Evolutionary conservation across 768 basidiomycete genomes (phyloP).

Genomic region (Pulveroboletus sp.): DNA sequence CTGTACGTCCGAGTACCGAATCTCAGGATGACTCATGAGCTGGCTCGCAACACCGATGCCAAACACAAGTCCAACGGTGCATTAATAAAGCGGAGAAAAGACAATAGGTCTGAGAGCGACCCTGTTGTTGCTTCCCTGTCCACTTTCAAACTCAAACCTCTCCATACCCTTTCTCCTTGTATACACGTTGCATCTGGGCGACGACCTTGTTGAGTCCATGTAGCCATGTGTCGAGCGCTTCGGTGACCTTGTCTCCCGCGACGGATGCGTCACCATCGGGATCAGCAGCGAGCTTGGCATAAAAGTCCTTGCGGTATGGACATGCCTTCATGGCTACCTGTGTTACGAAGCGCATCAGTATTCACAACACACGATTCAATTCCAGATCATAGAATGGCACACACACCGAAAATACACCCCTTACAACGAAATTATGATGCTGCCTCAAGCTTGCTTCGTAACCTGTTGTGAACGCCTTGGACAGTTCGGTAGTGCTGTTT

Average conservation of each 20-base stretch:
- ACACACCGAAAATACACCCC: slow-evolving; percentile 51
- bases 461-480: slow-evolving; percentile 70
- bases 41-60: too few species aligned
- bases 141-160: slow-evolving; percentile 22
- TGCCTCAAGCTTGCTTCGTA: slow-evolving; percentile 83
- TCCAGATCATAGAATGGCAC: too few species aligned
- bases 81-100: neutral
- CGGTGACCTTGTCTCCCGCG: slow-evolving; percentile 50
- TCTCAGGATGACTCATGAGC: too few species aligned
- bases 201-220: slow-evolving; percentile 53
- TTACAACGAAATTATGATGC: slow-evolving; percentile 76
- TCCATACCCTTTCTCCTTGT: slow-evolving; percentile 55
- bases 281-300: slow-evolving; percentile 55
- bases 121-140: neutral
- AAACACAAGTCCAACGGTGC: neutral
- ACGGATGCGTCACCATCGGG: slow-evolving; percentile 47
- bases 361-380: too few species aligned
- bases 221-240: slow-evolving; percentile 60
- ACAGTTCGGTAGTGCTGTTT: slow-evolving; percentile 54
- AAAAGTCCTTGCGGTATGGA: slow-evolving; percentile 61
- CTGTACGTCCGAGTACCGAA: too few species aligned
- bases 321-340: slow-evolving; percentile 59
- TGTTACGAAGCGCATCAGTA: neutral
- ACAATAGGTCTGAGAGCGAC: neutral
- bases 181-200: slow-evolving; percentile 46